Evolutionary conservation across 2,329 filamentous ascomycete species (phyloP), one percentile per base, ranked within the genome.

Genomic region (Alternaria postmessia): DNA sequence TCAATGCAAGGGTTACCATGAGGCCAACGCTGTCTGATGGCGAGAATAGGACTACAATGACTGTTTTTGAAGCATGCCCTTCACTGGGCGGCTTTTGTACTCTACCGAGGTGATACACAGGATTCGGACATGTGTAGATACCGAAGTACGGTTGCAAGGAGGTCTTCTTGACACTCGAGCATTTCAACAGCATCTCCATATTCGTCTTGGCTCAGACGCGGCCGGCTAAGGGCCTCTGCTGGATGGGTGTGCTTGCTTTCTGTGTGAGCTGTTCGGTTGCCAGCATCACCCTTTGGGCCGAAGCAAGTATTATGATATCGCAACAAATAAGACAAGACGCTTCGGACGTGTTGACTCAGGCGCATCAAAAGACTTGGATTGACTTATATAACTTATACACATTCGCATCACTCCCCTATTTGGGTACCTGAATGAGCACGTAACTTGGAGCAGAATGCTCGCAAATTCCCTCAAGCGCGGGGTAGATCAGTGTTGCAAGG

Each of bases 391-490:
- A 34, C 24, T 18, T 24, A 24, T 18, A 28, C 30, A 16, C 14
- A 18, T 28, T 22, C 39, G 9, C 46, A 36, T n/a, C 32, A 36
- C 22, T 49, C 32, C 32, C 16, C 32, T 55, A 38, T 46, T 9
- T 41, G 52, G 57, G 51, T 41, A 59, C 64, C 43, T 55, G 39
- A 39, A 47, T 59, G 53, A 62, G 59, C 55, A 54, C 52, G 18
- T 56, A 42, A 54, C 39, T 6, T 30, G 26, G 56, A 36, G 36
- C 26, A 36, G 58, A 68, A 69, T 32, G 59, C 54, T 63, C 65
- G 62, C 68, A 69, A 69, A 69, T 57, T 67, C 49, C 42, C 67
- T 71, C 68, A 71, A 46, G 44, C 47, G 63, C 63, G 57, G 57
- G 53, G 57, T 56, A 59, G 46, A 38, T 2, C 46, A 48, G 30